Evolutionary conservation across 148 eudicot species (phyloP).

Genomic region (Cornus kousa): DNA sequence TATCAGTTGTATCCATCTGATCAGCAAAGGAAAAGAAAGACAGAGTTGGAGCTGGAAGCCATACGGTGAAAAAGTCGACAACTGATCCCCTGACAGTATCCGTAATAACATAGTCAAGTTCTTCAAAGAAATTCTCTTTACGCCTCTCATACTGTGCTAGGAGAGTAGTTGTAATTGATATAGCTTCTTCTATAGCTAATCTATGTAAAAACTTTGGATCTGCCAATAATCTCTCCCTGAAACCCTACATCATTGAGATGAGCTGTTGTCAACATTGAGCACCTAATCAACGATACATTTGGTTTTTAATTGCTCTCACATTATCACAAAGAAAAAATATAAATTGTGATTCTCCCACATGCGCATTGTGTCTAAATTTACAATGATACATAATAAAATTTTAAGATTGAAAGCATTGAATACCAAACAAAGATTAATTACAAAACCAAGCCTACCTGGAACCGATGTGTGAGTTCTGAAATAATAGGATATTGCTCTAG

Average conservation of each 20-base stretch:
- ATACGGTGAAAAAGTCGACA: conserved; percentile 92
- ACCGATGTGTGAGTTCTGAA: conserved; percentile 78
- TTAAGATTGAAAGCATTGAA: not conserved
- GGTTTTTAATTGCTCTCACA: no score
- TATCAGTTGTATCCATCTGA: conserved; percentile 48
- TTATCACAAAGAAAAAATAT: not conserved
- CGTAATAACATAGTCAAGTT: conserved; percentile 85
- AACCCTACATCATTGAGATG: conserved; percentile 62
- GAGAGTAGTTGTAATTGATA: conserved; percentile 89
- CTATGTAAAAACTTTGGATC: conserved; percentile 86
- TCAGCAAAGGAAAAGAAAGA: conserved; percentile 73
- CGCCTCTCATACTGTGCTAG: conserved; percentile 88
- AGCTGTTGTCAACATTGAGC: conserved; percentile 15
- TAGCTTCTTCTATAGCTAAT: conserved; percentile 90
- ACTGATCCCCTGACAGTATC: conserved; percentile 81
- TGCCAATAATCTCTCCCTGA: conserved; percentile 88
- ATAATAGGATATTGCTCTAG: conserved; percentile 87
- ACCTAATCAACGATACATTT: not conserved
- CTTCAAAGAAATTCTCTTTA: conserved; percentile 84
- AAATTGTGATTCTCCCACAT: not conserved
- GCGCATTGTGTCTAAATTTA: not conserved
- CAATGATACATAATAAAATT: not conserved
- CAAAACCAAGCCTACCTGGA: conserved; percentile 58
- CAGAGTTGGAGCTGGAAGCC: conserved; percentile 98
- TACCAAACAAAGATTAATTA: not conserved